phyloP scores from a whole-genome alignment of 805 yeast genomes.

The Wickerhamiella australiensis region DNA sequence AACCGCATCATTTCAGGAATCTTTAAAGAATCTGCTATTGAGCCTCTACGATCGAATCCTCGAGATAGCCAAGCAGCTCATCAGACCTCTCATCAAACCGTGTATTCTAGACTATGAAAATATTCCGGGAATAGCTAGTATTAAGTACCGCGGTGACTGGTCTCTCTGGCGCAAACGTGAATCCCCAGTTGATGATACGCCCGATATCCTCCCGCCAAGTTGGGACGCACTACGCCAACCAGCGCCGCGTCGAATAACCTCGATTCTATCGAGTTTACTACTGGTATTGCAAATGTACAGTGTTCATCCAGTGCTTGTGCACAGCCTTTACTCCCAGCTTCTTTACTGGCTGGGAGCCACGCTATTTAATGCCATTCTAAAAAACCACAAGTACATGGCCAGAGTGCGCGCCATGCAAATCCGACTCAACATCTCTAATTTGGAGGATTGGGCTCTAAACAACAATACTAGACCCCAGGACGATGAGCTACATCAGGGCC shows the following conservation, averaged over 20 bases:
- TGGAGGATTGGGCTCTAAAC: slow-evolving; percentile 88
- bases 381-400: slow-evolving; percentile 57
- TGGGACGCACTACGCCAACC: slow-evolving; percentile 63
- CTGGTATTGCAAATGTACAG: slow-evolving; percentile 74
- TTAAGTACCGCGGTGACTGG: slow-evolving; percentile 66
- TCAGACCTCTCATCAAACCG: slow-evolving; percentile 19
- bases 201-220: slow-evolving; percentile 76
- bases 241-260: slow-evolving; percentile 75
- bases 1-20: slow-evolving; percentile 20
- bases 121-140: slow-evolving; percentile 69
- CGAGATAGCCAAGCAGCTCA: slow-evolving; percentile 12
- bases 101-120: slow-evolving; percentile 52
- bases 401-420: slow-evolving; percentile 83
- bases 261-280: slow-evolving; percentile 76
- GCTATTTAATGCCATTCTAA: slow-evolving; percentile 60
- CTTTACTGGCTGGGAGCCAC: slow-evolving; percentile 64
- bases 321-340: slow-evolving; percentile 66
- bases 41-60: slow-evolving; percentile 13
- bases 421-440: slow-evolving; percentile 66
- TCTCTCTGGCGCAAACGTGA: slow-evolving; percentile 40
- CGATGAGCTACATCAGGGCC: slow-evolving; percentile 16
- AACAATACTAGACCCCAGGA: slow-evolving; percentile 42
- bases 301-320: slow-evolving; percentile 64
- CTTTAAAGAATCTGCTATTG: slow-evolving; percentile 13
- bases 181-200: slow-evolving; percentile 31